Base-by-base conservation (phyloP, 2,329 filamentous ascomycete genomes). In the Fusarium chaquense region DNA sequence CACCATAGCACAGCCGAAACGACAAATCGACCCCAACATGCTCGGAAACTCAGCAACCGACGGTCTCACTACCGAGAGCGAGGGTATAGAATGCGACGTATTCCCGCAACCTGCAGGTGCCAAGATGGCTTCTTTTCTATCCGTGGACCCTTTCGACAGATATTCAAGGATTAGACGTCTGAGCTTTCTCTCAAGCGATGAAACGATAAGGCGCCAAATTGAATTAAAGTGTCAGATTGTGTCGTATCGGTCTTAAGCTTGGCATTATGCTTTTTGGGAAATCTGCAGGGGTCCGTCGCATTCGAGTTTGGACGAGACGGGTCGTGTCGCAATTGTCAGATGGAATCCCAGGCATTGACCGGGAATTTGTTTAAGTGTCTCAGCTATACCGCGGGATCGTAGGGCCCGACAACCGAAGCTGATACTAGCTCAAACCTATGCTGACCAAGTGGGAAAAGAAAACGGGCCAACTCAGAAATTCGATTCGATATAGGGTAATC, bases 41-140 rank as follows among this genome's bases (percentile, higher is more conserved):
- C 45, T 65, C 67, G 68, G 68, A 57, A 70, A 58, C 55, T 52
- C 49, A 52, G 49, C 49, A 52, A 41, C 49, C 49, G 49, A 41
- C 18, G 24, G 33, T 38, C 22, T 40, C 18, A 40, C 35, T 52
- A 22, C 49, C 49, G 49, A 28, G 26, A 24, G 5, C 13, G 16
- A 52, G 35, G n/a, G 49, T 52, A 52, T 52, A 52, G 11, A 26
- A 46, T 59, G 54, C 26, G 30, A 47, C 62, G 43, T 30, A 33
- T 41, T 26, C 32, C 41, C 30, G n/a, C 28, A 46, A 60, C 33
- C 11, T 36, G 46, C 28, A 22, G 40, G 40, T 38, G 62, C 54
- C 54, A 65, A 66, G 62, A 55, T 66, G 62, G 62, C 22, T 44
- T 44, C 18, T 30, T 44, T 33, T 55, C 33, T 46, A 65, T 59